Evolutionary conservation across 495 filamentous ascomycete genomes (phyloP).

Genomic region (Amniculicola lignicola): DNA sequence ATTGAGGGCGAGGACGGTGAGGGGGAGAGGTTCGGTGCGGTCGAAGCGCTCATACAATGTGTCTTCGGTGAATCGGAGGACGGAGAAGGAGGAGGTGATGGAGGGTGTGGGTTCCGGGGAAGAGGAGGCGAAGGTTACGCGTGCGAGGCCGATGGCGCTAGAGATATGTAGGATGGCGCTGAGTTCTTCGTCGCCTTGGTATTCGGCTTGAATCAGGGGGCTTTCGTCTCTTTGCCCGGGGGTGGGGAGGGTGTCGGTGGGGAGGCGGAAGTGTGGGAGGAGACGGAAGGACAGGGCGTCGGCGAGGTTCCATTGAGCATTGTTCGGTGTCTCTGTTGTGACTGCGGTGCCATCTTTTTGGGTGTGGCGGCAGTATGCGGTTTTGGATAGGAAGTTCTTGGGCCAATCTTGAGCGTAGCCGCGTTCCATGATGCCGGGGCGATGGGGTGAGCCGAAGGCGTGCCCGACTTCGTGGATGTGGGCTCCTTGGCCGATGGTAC

Average conservation of each 20-base stretch:
- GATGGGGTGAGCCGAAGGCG: constrained; percentile 44
- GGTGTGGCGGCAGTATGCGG: constrained; percentile 15
- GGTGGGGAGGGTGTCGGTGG: constrained; percentile 29
- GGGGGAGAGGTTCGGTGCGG: constrained; percentile 22
- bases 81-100: constrained; percentile 10
- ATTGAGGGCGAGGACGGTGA: constrained; percentile 26
- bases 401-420: constrained; percentile 44
- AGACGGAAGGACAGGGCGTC: constrained; percentile 41
- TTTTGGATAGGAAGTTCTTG: constrained; percentile 38
- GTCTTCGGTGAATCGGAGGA: constrained; percentile 10
- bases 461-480: constrained; percentile 46
- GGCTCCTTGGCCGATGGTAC: constrained; percentile 46
- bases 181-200: constrained; percentile 19
- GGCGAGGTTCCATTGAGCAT: constrained; percentile 42
- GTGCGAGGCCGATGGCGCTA: constrained; percentile 11
- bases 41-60: constrained; percentile 27
- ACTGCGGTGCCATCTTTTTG: constrained; percentile 19
- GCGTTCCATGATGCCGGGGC: constrained; percentile 42
- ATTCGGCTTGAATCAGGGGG: neutral
- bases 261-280: constrained; percentile 42
- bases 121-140: constrained; percentile 10
- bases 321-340: constrained; percentile 24
- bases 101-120: constrained; percentile 10
- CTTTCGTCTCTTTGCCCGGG: neutral
- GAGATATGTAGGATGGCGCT: constrained; percentile 8